Evolutionary conservation across 257 asterid species (phyloP), one percentile per base, ranked within the genome.

Genomic region (Scutellaria galericulata): DNA sequence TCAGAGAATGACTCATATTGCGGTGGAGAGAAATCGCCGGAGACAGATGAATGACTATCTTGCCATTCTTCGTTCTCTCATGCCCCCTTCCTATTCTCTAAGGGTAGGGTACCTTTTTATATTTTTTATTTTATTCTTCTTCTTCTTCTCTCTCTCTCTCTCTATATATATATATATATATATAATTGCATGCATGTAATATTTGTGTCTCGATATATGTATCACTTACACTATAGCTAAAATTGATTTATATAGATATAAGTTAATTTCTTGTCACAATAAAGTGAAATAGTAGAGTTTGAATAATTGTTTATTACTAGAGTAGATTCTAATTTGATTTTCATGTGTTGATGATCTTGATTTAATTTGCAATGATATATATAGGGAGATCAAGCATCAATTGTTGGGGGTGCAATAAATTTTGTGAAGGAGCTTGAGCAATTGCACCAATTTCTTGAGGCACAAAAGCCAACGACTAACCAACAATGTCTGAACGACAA

Each of bases 371-470:
- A 44, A 70, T 53, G 13, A 15, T 14, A 18, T 15, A 44, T 10
- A 42, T 54, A 93, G 97, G 97, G 96, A 9, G 98, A 93, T 83
- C 98, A 93, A 83, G 98, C 98, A 47, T 93, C 98, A 55, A 93
- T 90, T 9, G 86, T 90, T 31, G 97, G 90, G 5, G 97, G 97
- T 20, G 98, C 97, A 42, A 93, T 93, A 12, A 89, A 93, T 31
- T 93, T 78, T 47, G 97, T 90, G 64, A 93, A 93, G 78, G 96
- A 92, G 73, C 89, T 92, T 0, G 98, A 93, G 56, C 98, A 93
- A 55, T 87, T 85, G 15, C 86, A 87, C 61, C 93, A 89, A 80
- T 81, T 47, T 31, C 85, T 83, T 1, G 82, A 83, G 55, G 72
- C 77, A 61, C 65, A 50, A 5, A 78, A 79, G 0, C 68, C 60